Base-by-base conservation (phyloP, 306 rosid genomes). In the Sesbania bispinosa region DNA sequence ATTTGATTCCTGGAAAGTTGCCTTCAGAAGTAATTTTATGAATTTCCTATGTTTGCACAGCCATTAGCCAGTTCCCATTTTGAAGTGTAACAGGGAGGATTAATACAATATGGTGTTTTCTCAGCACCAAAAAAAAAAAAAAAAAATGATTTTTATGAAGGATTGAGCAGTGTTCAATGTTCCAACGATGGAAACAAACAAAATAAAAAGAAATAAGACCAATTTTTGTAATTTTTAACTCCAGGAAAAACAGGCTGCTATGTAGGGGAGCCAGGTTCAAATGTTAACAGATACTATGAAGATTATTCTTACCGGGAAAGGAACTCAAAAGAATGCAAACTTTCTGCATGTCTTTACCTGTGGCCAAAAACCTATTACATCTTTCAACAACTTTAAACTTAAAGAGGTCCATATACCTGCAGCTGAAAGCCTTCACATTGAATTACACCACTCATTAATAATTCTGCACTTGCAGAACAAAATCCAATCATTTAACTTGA, bases 351-450 rank as follows among this genome's bases (percentile, higher is more conserved):
- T 30, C 42, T 65, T 16, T 10, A 24, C 11, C 32, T 18, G 9
- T 66, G 8, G 33, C 30, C 27, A 39, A 24, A 36, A 36, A 53
- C 23, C 62, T 54, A 26, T 19, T 20, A 35, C 42, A 26, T 54
- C 29, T 27, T 67, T 13, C 32, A 6, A 50, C n/a, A 6, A 10
- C 19, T 50, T 32, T 4, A 67, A 5, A 67, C 35, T 13, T 50
- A n/a, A 11, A 62, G 52, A 62, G 68, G 68, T 62, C 26, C 68
- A 62, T 38, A 39, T 11, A 35, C 15, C 59, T 47, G 6, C 64
- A 11, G 39, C 39, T 35, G 39, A 9, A 24, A 46, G 24, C 21
- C 41, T 32, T 75, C 42, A 7, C 38, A 61, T 38, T 61, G 38
- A 47, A 27, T 16, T 38, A 10, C 13, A 61, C 19, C 50, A 18